Evolutionary conservation across 331 rosid genomes (phyloP).

Genomic region (Pyracantha coccinea): DNA sequence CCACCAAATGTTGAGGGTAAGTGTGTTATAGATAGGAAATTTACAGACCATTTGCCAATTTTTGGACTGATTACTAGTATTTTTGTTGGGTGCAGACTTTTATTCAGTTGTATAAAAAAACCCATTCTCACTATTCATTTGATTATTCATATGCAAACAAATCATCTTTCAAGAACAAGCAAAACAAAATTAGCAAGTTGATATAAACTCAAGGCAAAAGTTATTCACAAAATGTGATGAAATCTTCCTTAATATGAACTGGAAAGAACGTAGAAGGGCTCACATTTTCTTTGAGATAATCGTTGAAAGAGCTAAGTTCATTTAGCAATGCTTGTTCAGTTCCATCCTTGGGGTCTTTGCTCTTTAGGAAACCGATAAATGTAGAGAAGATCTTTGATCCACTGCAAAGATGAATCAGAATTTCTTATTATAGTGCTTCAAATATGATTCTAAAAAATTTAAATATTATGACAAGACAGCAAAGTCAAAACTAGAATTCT

Average conservation of each 20-base stretch:
- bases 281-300: constrained; percentile 78
- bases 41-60: not conserved
- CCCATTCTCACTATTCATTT: not conserved
- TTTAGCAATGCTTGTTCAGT: constrained; percentile 68
- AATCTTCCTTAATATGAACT: not conserved
- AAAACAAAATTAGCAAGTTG: not conserved
- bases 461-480: not conserved
- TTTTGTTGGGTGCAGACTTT: not conserved
- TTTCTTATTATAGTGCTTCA: not conserved
- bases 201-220: not conserved
- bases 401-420: constrained; percentile 30
- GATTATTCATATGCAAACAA: not conserved
- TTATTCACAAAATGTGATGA: not conserved
- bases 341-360: constrained; percentile 85
- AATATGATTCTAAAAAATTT: not conserved
- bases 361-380: constrained; percentile 85
- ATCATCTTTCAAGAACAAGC: not conserved
- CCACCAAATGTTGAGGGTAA: not conserved
- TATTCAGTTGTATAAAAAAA: not conserved
- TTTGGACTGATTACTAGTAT: not conserved
- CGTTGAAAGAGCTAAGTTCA: constrained; percentile 71
- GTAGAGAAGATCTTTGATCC: constrained; percentile 89
- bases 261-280: constrained; percentile 14
- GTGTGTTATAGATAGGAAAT: not conserved
- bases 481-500: not conserved